phyloP scores from a whole-genome alignment of 441 rosid species.

The Adansonia madagascariensis region DNA sequence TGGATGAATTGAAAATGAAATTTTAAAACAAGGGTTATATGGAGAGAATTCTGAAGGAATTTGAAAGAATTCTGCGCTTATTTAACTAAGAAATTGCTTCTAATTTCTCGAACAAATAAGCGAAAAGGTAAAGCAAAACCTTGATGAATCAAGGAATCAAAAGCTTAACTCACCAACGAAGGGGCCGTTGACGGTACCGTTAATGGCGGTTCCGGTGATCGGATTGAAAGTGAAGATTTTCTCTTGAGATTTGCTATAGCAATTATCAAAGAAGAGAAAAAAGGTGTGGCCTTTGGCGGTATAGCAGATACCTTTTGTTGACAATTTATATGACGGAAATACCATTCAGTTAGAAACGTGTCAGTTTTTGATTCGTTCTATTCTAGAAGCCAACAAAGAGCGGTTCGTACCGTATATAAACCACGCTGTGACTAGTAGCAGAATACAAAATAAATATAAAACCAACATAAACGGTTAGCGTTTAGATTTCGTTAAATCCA shows the following conservation, averaged over 20 bases:
- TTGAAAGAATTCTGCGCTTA: not conserved
- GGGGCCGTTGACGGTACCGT: not conserved
- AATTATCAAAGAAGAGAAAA: not conserved
- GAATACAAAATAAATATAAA: not conserved
- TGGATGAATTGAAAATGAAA: not conserved
- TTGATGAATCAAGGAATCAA: not conserved
- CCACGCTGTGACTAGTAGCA: not conserved
- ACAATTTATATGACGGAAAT: not conserved
- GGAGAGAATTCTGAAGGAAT: conserved; percentile 7
- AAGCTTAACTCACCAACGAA: conserved; percentile 4
- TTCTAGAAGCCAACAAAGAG: not conserved
- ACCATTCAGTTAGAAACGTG: not conserved
- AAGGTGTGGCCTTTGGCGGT: not conserved
- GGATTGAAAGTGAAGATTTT: conserved; percentile 14
- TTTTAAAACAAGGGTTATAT: not conserved
- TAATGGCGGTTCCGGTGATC: conserved; percentile 1
- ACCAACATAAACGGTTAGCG: not conserved
- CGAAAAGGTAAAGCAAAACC: not conserved
- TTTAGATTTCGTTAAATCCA: not conserved
- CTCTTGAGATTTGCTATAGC: not conserved
- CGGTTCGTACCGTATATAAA: not conserved
- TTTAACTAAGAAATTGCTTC: not conserved
- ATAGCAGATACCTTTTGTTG: not conserved
- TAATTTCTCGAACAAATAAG: not conserved
- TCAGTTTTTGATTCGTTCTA: not conserved